Base-by-base conservation (phyloP, 495 filamentous ascomycete genomes). In the Terfezia claveryi region DNA sequence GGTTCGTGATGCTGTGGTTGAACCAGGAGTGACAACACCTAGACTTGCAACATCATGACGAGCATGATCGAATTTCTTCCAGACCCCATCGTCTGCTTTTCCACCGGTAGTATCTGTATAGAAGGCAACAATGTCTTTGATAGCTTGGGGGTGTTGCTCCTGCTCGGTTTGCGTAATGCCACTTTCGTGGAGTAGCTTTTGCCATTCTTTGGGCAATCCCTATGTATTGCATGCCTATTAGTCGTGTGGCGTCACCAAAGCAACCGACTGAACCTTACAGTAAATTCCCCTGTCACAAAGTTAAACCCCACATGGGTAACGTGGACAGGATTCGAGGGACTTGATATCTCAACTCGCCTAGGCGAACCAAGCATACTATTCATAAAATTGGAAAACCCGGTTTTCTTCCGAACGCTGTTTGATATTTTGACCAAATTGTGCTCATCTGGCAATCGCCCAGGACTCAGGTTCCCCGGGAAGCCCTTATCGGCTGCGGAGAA, bases 251-350 rank as follows among this genome's bases (percentile, higher is more conserved):
- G 38, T 50, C 51, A 23, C 38, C 36, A 52, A 49, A 38, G 80
- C 83, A 58, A 32, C 27, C 7, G 41, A 46, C 8, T 20, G 8
- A 14, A 20, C 14, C 41, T 46, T 75, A 92, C 85, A 38, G 91
- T 98, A 67, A 94, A 98, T 68, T 95, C 85, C 55, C 91, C 91
- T 4, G 91, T 98, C 60, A 86, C 77, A 70, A 92, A 93, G 68
- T 98, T 88, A 67, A 94, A 94, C 52, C 92, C 88, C 54, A 98
- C 91, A 65, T 98, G 91, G 49, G 92, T 98, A 54, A 98, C 82
- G 67, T 98, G 91, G 32, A 96, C 87, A 10, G 92, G 92, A 65
- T 98, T 95, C 68, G 94, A 87, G 46, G 91, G 91, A 9, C 85
- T 81, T 7, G 91, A 96, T 58, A 98, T 96, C 63, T 92, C 82